Conservation (phyloP, 805 yeast species). For the Clavispora phyllophila region DNA sequence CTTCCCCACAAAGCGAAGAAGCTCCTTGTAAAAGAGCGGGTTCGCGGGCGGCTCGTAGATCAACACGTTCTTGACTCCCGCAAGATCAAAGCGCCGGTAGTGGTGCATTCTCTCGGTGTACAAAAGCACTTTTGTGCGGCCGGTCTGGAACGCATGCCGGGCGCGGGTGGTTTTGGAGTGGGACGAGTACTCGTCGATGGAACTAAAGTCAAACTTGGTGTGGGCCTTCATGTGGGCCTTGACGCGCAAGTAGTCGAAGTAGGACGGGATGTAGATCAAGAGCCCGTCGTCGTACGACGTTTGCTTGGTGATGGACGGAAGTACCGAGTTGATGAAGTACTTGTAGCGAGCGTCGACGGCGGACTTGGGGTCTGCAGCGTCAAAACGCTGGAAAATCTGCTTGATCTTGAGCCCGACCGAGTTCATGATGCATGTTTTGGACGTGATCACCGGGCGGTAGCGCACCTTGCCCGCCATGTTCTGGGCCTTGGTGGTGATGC, state of each 20-base stretch:
- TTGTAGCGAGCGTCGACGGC: constrained; percentile 64
- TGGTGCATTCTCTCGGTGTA: constrained; percentile 94
- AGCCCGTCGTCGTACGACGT: constrained; percentile 67
- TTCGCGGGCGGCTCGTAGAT: constrained; percentile 84
- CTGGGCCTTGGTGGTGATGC: constrained; percentile 42
- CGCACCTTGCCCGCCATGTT: constrained; percentile 61
- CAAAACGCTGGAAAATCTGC: constrained; percentile 71
- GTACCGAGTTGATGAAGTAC: constrained; percentile 64
- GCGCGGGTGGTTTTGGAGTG: constrained; percentile 67
- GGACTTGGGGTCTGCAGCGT: constrained; percentile 53
- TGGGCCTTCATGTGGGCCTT: constrained; percentile 62
- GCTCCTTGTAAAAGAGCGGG: constrained; percentile 77
- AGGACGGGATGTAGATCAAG: constrained; percentile 76
- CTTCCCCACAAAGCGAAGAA: constrained; percentile 62
- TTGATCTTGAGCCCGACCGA: constrained; percentile 61
- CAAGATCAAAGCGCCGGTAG: constrained; percentile 77
- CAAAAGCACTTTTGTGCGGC: constrained; percentile 62
- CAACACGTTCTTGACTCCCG: constrained; percentile 77
- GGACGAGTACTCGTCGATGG: constrained; percentile 77
- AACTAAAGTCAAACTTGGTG: constrained; percentile 61
- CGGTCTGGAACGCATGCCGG: constrained; percentile 62
- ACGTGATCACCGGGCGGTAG: constrained; percentile 43
- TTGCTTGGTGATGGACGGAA: constrained; percentile 67
- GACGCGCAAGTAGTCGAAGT: constrained; percentile 77
- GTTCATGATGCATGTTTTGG: constrained; percentile 52